These are phyloP conservation scores for Leishmania tropica DNA, from an alignment of 208 protist genomes.

Conservation along the genomic window DNA sequence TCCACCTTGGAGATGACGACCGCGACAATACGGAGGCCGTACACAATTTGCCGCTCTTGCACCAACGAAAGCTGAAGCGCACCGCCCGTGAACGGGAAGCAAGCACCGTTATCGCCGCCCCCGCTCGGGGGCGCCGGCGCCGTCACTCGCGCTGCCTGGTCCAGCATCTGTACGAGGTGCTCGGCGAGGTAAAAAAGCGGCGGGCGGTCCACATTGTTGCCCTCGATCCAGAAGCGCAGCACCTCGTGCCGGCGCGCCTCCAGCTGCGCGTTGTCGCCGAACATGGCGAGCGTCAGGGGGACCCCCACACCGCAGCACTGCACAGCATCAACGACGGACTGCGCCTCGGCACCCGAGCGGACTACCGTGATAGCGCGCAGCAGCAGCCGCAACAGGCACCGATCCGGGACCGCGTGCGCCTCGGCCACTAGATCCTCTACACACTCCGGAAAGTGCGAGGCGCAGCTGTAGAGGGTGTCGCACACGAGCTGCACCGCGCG, in stretches of 20 bases:
- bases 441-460: constrained; percentile 20
- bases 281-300: constrained; percentile 31
- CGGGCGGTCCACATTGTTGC: constrained; percentile 30
- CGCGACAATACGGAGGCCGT: constrained; percentile 45
- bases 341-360: constrained; percentile 35
- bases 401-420: constrained; percentile 10
- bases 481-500: constrained; percentile 28
- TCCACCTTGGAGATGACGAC: constrained; percentile 35
- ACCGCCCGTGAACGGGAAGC: neutral
- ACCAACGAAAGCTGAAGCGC: constrained; percentile 13
- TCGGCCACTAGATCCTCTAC: constrained; percentile 19
- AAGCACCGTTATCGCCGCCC: neutral
- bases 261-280: constrained; percentile 20
- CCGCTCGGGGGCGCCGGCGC: neutral
- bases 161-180: constrained; percentile 30
- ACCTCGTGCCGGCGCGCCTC: constrained; percentile 45
- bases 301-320: constrained; percentile 30
- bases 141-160: constrained; percentile 1
- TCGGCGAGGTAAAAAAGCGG: constrained; percentile 42
- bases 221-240: constrained; percentile 62
- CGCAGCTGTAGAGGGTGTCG: constrained; percentile 30
- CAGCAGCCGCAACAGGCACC: constrained; percentile 44
- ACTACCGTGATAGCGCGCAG: constrained; percentile 41
- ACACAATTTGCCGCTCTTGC: constrained; percentile 46
- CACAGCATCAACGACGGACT: constrained; percentile 48